phyloP scores from a whole-genome alignment of 2,329 filamentous ascomycete species.

The Venturia oleaginea region DNA sequence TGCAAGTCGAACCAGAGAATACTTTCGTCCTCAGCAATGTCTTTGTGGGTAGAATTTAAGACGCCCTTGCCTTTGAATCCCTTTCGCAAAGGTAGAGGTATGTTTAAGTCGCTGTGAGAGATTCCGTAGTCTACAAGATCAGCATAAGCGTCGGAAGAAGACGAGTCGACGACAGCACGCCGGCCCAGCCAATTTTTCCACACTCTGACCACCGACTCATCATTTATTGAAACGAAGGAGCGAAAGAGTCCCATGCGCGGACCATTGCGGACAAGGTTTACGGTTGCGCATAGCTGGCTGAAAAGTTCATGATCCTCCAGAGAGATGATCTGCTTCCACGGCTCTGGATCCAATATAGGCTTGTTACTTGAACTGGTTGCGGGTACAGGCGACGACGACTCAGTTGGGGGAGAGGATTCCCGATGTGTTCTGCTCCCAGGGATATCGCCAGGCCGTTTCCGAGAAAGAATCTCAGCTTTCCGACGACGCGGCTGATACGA shows the following conservation, averaged over 20 bases:
- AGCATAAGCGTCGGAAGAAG: background rate
- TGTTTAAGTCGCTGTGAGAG: constrained; percentile 22
- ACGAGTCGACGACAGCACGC: background rate
- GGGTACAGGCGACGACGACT: constrained; percentile 16
- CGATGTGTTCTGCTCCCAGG: constrained; percentile 36
- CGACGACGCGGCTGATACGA: constrained; percentile 58
- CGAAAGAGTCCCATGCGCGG: constrained; percentile 53
- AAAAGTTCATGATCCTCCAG: constrained; percentile 65
- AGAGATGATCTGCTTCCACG: constrained; percentile 50
- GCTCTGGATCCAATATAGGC: constrained; percentile 25
- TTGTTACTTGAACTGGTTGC: background rate
- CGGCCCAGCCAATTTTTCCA: constrained; percentile 60
- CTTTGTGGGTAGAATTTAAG: background rate
- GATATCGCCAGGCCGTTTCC: constrained; percentile 35
- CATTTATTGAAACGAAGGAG: constrained; percentile 52
- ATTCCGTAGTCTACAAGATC: constrained; percentile 23
- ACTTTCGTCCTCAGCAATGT: constrained; percentile 23
- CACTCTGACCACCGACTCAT: constrained; percentile 59
- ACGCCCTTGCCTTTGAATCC: constrained; percentile 1
- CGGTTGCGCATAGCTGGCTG: constrained; percentile 61
- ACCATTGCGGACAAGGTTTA: constrained; percentile 59
- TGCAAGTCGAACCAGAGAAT: constrained; percentile 61
- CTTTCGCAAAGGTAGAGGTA: constrained; percentile 13
- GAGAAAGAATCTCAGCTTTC: constrained; percentile 27
- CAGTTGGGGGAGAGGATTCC: constrained; percentile 20